Evolutionary conservation across 169 alveolate species (phyloP), one percentile per base, ranked within the genome.

Genomic region (Cyclospora cayetanensis): DNA sequence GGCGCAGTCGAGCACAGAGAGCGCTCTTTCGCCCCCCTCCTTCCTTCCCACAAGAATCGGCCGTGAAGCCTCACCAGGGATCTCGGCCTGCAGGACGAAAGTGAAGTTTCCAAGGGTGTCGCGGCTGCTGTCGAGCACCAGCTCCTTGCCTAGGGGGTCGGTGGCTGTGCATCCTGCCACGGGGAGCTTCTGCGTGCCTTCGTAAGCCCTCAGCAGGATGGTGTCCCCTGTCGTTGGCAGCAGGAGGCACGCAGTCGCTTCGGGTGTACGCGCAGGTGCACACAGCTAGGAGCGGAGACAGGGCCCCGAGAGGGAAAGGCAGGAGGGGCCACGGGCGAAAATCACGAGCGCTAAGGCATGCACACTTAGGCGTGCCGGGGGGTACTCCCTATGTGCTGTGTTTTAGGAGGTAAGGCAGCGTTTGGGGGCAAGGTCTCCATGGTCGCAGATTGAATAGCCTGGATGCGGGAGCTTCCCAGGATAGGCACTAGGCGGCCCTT

Each of bases 121-220:
- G 35, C 15, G 29, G 43, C 46, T 22, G 31, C 41, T 2, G 18
- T 39, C 77, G 1, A 83, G 39, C 76, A 35, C 39, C 41, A 37
- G 63, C 53, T 34, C 37, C 35, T 83, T 35, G 1, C 90, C 90
- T 29, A 83, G 65, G 37, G 90, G 90, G 39, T 50, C 41, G 60
- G 60, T 68, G 60, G 65, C 80, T 27, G 60, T 29, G 53, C 90
- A 83, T 27, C 80, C 90, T 12, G 42, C 76, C 43, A 83, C 90
- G 3, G 90, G 43, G 12, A 11, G 66, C 5, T 25, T 42, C 53
- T 83, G 90, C 39, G 90, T 39, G 46, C 90, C 90, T 34, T 53
- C 60, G 35, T 50, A 37, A 2, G 65, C 77, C 79, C 35, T 43
- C 29, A 83, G 70, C 9, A 50, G 77, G 35, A 83, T 25, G 41